Base-by-base conservation (phyloP, 805 yeast genomes). In the Nakazawaea populi region DNA sequence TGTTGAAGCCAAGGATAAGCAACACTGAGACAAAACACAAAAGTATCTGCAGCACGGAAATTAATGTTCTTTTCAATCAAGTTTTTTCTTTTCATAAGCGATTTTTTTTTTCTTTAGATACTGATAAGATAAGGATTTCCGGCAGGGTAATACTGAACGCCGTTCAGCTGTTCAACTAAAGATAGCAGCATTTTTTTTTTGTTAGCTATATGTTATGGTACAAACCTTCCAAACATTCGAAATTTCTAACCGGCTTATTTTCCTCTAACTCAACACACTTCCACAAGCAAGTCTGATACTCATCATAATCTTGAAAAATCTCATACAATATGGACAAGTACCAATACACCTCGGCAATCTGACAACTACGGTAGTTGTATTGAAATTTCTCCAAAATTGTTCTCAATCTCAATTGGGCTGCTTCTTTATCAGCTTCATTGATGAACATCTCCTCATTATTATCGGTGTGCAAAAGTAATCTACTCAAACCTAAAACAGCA, bases 321-420 rank as follows among this genome's bases (percentile, higher is more conserved):
- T 83, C 90, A 61, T 85, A 85, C 27, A 87, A 74, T 55, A 73
- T 66, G 1, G 89, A 78, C 52, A 87, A 69, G 50, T 76, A 76
- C 77, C 80, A 84, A 86, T 91, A 85, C 10, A 85, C 73, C 63
- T 89, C 96, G 3, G 73, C 55, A 45, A 60, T 60, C 55, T 72
- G 75, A 56, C 58, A 58, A 6, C 74, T 76, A 47, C 58, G 60
- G 35, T 75, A 77, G 69, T 74, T 68, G 48, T 69, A 60, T 36
- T 65, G 60, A 10, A 72, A 56, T 51, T 59, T 59, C 39, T 76
- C 80, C 48, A 78, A 61, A 50, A 70, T 66, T 53, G 71, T 72
- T 61, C 75, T 76, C 59, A 80, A 62, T 54, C 87, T 67, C 4
- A 84, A 80, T n/a, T 76, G 59, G 0, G 85, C 90, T 2, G 90